Conservation (phyloP, 345 rosid genomes). For the Erysimum cheiranthoides region DNA sequence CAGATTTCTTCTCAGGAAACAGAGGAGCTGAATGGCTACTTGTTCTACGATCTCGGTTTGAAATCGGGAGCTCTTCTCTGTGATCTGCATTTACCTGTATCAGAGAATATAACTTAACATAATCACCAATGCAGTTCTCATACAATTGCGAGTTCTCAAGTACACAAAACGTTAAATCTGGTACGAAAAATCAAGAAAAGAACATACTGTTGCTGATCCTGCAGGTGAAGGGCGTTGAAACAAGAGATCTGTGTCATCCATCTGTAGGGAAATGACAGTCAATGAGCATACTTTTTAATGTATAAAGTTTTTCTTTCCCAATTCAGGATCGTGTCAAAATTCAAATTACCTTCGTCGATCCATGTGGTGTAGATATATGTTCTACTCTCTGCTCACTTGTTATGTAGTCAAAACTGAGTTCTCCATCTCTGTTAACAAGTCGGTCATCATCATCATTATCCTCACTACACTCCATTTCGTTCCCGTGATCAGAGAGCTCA, state of each 20-base stretch:
- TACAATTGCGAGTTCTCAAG: conserved; percentile 3
- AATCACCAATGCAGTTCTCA: background rate
- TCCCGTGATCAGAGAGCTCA: conserved; percentile 68
- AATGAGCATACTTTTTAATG: background rate
- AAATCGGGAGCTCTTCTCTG: conserved; percentile 25
- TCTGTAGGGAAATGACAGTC: conserved; percentile 47
- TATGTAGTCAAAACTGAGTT: conserved; percentile 87
- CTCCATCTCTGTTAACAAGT: conserved; percentile 64
- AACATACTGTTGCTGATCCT: conserved; percentile 66
- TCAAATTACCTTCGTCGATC: conserved; percentile 69
- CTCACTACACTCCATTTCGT: conserved; percentile 63
- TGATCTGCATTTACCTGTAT: conserved; percentile 35
- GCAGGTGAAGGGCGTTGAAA: conserved; percentile 54
- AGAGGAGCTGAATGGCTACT: conserved; percentile 90
- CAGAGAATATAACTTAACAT: conserved; percentile 6
- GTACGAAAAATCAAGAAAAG: conserved; percentile 2
- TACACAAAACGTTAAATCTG: background rate
- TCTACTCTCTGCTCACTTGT: conserved; percentile 58
- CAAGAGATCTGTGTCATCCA: conserved; percentile 63
- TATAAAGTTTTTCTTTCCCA: background rate
- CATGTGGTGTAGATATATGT: conserved; percentile 53
- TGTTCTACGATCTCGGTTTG: conserved; percentile 46
- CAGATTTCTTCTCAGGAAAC: conserved; percentile 67
- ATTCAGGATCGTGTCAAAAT: background rate
- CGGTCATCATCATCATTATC: conserved; percentile 55